A percentile compares a stretch with the other conserved stretches of the same genome.
Conservation (phyloP, 2,329 filamentous ascomycete species). For the Epichloe baconii region DNA sequence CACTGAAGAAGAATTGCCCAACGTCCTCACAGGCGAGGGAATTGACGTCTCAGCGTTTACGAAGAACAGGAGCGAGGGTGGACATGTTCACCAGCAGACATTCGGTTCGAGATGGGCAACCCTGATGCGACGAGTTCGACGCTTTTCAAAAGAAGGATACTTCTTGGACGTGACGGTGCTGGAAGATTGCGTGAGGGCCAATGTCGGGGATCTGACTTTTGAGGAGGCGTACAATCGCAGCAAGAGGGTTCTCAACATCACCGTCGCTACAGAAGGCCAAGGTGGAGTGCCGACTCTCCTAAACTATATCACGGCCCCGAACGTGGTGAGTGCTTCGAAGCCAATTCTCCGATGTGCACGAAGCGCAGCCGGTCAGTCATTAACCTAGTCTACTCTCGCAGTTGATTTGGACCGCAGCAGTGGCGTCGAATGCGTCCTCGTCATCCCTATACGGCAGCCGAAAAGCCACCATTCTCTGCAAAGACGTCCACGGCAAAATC, state of each 20-base stretch:
- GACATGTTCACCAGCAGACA: conserved; percentile 22
- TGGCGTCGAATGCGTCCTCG: conserved; percentile 59
- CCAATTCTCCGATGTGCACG: not conserved
- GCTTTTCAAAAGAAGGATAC: conserved; percentile 66
- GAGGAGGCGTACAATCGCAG: conserved; percentile 82
- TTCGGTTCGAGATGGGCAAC: conserved; percentile 40
- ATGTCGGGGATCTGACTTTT: conserved; percentile 82
- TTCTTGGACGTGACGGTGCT: conserved; percentile 72
- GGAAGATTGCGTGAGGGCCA: conserved; percentile 71
- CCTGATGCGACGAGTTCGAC: conserved; percentile 48
- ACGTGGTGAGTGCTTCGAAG: conserved; percentile 54
- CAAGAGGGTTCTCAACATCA: conserved; percentile 83
- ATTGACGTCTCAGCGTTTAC: conserved; percentile 77
- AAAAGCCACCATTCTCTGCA: conserved; percentile 57
- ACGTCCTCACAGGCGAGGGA: conserved; percentile 61
- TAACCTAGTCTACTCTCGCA: conserved; percentile 17
- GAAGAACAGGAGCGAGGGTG: conserved; percentile 17
- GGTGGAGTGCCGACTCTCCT: conserved; percentile 71
- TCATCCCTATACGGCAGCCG: conserved; percentile 52
- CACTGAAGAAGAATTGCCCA: conserved; percentile 70
- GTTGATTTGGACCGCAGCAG: conserved; percentile 69
- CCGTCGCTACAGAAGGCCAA: conserved; percentile 62
- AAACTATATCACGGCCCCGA: conserved; percentile 86
- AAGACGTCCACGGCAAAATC: conserved; percentile 59
- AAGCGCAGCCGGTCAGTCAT: not conserved